These are phyloP conservation scores for Craterostigma plantagineum DNA, from an alignment of 257 asterid genomes.

Conservation along the genomic window DNA sequence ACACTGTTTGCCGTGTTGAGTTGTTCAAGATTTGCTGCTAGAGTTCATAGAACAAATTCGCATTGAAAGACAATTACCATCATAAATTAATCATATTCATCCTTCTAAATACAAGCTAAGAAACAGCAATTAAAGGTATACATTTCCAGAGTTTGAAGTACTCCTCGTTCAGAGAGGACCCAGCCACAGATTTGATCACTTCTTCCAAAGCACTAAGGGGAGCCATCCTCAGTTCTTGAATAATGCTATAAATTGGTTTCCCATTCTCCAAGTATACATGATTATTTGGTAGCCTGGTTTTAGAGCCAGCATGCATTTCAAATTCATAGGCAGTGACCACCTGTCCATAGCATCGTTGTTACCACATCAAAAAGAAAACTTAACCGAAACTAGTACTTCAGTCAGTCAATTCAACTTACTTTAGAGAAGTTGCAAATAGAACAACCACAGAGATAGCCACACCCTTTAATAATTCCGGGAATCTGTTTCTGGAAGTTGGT, in stretches of 20 bases:
- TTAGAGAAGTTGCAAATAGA: conserved; percentile 64
- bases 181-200: conserved; percentile 57
- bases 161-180: conserved; percentile 77
- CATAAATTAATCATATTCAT: conserved; percentile 4
- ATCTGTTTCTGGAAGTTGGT: conserved; percentile 48
- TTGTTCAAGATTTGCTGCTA: no score
- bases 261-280: conserved; percentile 95
- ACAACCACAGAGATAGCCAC: conserved; percentile 87
- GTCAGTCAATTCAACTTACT: conserved; percentile 28
- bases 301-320: conserved; percentile 85
- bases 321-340: conserved; percentile 86
- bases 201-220: conserved; percentile 48
- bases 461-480: conserved; percentile 48
- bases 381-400: conserved; percentile 3
- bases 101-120: conserved; percentile 6
- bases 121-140: conserved; percentile 9
- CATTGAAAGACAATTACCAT: no score
- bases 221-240: conserved; percentile 64
- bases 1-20: no score
- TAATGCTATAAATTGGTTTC: conserved; percentile 64
- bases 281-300: conserved; percentile 85
- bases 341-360: conserved; percentile 19
- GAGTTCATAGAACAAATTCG: no score
- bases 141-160: conserved; percentile 76
- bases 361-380: conserved; percentile 3